Conservation (phyloP, 352 stramenopile species). For the Globisporangium carolinianum region DNA sequence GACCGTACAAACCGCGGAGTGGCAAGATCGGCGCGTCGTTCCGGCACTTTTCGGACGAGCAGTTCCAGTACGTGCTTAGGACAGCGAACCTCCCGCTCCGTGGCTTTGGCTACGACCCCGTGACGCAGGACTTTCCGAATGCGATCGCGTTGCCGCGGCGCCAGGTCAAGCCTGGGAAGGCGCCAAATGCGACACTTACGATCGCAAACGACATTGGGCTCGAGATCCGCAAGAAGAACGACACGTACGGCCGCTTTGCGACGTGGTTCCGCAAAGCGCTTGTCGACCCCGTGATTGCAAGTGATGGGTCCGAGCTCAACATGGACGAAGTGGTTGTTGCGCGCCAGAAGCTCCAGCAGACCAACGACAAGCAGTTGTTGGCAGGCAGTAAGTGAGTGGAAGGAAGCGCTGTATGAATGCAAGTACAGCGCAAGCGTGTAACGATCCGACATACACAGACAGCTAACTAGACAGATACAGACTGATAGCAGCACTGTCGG, state of each 20-base stretch:
- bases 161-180: conserved; percentile 72
- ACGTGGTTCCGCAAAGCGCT: conserved; percentile 78
- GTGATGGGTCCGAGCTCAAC: conserved; percentile 74
- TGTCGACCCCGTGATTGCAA: conserved; percentile 70
- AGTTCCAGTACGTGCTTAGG: conserved; percentile 80
- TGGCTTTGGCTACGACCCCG: conserved; percentile 83
- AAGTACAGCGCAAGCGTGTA: not conserved
- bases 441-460: no score
- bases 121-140: conserved; percentile 70
- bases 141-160: conserved; percentile 65
- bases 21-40: conserved; percentile 84
- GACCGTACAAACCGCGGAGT: conserved; percentile 77
- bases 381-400: no score
- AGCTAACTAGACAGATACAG: no score
- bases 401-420: not conserved
- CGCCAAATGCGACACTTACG: conserved; percentile 32
- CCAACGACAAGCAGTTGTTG: not conserved
- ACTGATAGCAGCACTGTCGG: no score
- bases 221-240: conserved; percentile 76
- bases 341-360: conserved; percentile 17
- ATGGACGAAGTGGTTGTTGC: conserved; percentile 74
- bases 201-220: conserved; percentile 52
- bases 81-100: conserved; percentile 68
- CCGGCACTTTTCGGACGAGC: conserved; percentile 71
- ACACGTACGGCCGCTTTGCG: conserved; percentile 69